Evolutionary conservation across 2,329 filamentous ascomycete species (phyloP), one percentile per base, ranked within the genome.

Genomic region (Clonostachys byssicola): DNA sequence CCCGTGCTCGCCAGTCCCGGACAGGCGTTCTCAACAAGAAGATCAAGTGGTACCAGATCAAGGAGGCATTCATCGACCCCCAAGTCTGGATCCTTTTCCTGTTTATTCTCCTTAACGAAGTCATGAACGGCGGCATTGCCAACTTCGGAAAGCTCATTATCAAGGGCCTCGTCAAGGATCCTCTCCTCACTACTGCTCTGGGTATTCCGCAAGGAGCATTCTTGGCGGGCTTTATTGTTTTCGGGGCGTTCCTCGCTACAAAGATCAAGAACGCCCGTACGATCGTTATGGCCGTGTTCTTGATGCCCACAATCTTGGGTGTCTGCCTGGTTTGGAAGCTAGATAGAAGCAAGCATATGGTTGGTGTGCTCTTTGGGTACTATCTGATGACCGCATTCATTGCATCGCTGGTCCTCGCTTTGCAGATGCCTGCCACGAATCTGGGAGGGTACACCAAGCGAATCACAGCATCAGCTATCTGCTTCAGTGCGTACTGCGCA

Each of bases 1-100:
- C 14, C 36, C 36, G 36, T n/a, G 36, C 76, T 56, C 76, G 67
- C 4, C 60, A 69, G 1, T 71, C 77, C 33, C 56, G 65, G 45
- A 72, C 71, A 0, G 73, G 73, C 6, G 67, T 78, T 3, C 58
- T 75, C 12, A 77, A 74, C 54, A 64, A 67, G 44, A 64, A 61
- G 2, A 72, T 78, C 54, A 74, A 74, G 49, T 63, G 60, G 53
- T 60, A 63, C 23, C 73, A 76, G 52, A 67, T 77, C 44, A 63
- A 63, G 14, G 74, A 76, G 53, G 71, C 71, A 1, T 52, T 71
- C 0, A 50, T 57, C 10, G 79, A 83, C 52, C 75, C 77, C 0
- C 80, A 82, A 62, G 78, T 76, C 0, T 83, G 78, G 77, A 70
- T 75, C 68, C 72, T 80, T 18, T 57, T 82, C 4, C 78, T 79